Conservation (phyloP, 176 grass and related monocot genomes). For the Hsuehochloa calcarea region DNA sequence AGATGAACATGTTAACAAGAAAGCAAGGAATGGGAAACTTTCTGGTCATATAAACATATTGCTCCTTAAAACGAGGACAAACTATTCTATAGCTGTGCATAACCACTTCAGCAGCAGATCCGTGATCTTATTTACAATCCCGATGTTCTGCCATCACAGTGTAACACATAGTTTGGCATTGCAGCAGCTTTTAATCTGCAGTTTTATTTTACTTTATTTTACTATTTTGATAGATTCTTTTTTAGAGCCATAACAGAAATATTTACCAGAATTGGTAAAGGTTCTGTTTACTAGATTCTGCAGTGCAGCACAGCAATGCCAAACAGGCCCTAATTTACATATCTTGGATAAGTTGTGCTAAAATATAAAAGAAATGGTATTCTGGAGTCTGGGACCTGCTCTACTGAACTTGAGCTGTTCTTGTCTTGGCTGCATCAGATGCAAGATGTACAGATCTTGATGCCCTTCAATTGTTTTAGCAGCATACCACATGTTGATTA, state of each 20-base stretch:
- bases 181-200: neutral
- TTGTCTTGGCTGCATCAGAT: neutral
- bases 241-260: neutral
- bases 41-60: neutral
- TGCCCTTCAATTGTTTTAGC: neutral
- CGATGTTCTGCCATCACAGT: neutral
- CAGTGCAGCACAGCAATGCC: neutral
- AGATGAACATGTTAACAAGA: neutral
- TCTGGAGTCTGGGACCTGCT: neutral
- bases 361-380: neutral
- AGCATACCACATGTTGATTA: neutral
- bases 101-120: neutral
- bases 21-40: neutral
- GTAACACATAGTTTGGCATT: neutral
- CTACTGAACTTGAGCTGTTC: neutral
- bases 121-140: neutral
- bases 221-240: neutral
- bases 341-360: constrained; percentile 1
- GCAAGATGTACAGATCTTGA: neutral
- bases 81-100: neutral
- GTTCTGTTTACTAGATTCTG: neutral
- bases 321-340: neutral
- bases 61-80: neutral
- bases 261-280: neutral
- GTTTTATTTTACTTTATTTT: neutral